These are phyloP conservation scores for Fereydounia khargensis DNA, from an alignment of 1,284 basidiomycete species.

Conservation along the genomic window DNA sequence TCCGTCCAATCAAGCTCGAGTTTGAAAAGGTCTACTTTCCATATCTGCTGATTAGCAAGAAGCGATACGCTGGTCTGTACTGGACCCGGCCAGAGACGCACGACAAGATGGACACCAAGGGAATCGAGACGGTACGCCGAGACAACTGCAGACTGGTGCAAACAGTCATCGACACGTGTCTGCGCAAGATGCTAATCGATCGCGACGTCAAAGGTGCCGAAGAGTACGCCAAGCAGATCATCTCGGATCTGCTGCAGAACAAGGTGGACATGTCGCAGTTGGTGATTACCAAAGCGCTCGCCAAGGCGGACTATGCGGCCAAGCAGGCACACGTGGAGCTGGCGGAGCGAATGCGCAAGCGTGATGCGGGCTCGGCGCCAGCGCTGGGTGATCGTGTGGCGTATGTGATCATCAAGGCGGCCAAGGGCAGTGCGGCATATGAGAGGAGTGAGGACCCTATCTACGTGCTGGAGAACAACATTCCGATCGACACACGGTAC, in stretches of 20 bases:
- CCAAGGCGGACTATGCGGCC: slow-evolving; percentile 54
- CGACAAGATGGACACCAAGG: slow-evolving; percentile 58
- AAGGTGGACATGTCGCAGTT: slow-evolving; percentile 57
- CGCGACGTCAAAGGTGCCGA: slow-evolving; percentile 56
- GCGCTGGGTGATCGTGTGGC: slow-evolving; percentile 55
- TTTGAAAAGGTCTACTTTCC: slow-evolving; percentile 58
- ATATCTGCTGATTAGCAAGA: slow-evolving; percentile 57
- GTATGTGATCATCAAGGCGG: slow-evolving; percentile 56
- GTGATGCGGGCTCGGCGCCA: slow-evolving; percentile 55
- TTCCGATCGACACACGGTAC: slow-evolving; percentile 57
- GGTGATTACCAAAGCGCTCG: slow-evolving; percentile 56
- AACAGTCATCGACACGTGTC: slow-evolving; percentile 56
- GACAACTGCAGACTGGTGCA: slow-evolving; percentile 57
- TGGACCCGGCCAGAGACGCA: slow-evolving; percentile 52
- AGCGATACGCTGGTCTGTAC: slow-evolving; percentile 56
- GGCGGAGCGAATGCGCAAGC: slow-evolving; percentile 55
- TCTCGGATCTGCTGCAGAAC: slow-evolving; percentile 56
- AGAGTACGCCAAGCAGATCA: slow-evolving; percentile 53
- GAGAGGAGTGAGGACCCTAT: slow-evolving; percentile 56
- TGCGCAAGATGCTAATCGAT: slow-evolving; percentile 57
- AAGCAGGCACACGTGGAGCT: slow-evolving; percentile 57
- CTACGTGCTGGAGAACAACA: slow-evolving; percentile 56
- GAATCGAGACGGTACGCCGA: slow-evolving; percentile 57
- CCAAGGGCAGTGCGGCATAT: slow-evolving; percentile 54
- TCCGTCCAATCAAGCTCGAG: slow-evolving; percentile 55